These are phyloP conservation scores for Ophiostoma sp. DNA, from an alignment of 2,329 filamentous ascomycete species.

Conservation along the genomic window DNA sequence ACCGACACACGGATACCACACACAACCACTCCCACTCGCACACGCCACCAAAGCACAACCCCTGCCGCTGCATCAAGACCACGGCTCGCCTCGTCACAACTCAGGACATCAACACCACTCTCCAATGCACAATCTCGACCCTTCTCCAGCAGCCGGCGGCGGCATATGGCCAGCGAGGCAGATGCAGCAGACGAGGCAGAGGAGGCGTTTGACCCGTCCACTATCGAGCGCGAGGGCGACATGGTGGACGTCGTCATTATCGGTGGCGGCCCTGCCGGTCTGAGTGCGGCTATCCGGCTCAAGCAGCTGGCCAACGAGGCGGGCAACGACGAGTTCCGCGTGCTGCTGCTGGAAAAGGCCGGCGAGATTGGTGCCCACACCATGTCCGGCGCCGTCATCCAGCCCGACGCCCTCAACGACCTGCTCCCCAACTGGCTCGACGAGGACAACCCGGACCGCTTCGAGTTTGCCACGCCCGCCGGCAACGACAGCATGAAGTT, in stretches of 20 bases:
- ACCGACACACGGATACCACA: conserved; percentile 4
- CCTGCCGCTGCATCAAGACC: not conserved
- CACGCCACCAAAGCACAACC: not conserved
- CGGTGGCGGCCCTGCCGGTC: conserved; percentile 88
- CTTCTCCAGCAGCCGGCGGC: conserved; percentile 31
- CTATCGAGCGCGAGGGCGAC: conserved; percentile 80
- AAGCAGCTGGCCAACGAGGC: conserved; percentile 94
- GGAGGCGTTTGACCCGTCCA: conserved; percentile 59
- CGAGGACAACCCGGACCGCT: conserved; percentile 80
- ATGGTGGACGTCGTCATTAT: conserved; percentile 96
- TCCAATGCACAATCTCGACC: conserved; percentile 21
- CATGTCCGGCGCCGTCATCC: conserved; percentile 89
- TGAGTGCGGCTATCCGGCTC: conserved; percentile 86
- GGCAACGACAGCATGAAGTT: conserved; percentile 87
- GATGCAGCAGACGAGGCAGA: conserved; percentile 32
- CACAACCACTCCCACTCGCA: not conserved
- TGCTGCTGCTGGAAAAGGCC: conserved; percentile 89
- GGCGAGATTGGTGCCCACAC: conserved; percentile 94
- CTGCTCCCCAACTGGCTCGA: conserved; percentile 90
- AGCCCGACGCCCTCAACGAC: conserved; percentile 82
- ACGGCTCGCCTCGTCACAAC: not conserved
- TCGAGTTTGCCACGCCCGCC: conserved; percentile 81
- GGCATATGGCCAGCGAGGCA: conserved; percentile 29
- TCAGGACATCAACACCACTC: not conserved
- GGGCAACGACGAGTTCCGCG: conserved; percentile 92